A percentile compares a stretch with the other conserved stretches of the same genome.
Evolutionary conservation across 129 eudicot species (phyloP).

Genomic region (Calendula officinalis): DNA sequence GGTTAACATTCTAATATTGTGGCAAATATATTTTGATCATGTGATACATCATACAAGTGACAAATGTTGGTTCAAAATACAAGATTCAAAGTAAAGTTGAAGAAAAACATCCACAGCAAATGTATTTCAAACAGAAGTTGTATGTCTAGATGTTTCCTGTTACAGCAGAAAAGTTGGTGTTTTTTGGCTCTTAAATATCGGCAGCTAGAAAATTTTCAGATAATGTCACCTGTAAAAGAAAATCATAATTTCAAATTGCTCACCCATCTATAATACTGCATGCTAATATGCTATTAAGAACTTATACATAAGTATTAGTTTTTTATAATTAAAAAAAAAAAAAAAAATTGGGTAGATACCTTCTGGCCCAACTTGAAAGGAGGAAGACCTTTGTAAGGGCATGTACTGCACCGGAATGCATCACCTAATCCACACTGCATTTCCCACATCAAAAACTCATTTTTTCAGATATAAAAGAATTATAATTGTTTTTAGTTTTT

Average conservation of each 20-base stretch:
- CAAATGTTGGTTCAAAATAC: too few species aligned
- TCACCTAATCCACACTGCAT: slow-evolving; percentile 85
- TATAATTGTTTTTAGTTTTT: background rate
- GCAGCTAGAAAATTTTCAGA: slow-evolving; percentile 60
- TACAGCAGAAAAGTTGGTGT: too few species aligned
- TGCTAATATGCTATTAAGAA: too few species aligned
- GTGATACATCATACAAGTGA: too few species aligned
- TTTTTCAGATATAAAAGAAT: background rate
- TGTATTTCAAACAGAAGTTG: too few species aligned
- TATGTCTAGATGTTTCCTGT: too few species aligned
- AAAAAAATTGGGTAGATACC: slow-evolving; percentile 34
- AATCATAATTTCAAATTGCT: background rate
- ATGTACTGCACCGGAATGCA: slow-evolving; percentile 79
- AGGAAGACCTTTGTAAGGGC: slow-evolving; percentile 94
- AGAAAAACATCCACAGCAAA: too few species aligned
- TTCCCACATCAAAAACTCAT: background rate
- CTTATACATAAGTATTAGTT: too few species aligned
- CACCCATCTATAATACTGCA: background rate
- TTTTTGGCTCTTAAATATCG: slow-evolving; percentile 37
- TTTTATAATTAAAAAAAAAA: background rate
- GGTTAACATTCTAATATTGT: too few species aligned
- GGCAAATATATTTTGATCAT: too few species aligned
- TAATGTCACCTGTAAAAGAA: slow-evolving; percentile 51
- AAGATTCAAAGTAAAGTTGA: too few species aligned
- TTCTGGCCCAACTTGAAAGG: slow-evolving; percentile 79